Base-by-base conservation (phyloP, 352 stramenopile genomes). In the Phytopythium aichiense region DNA sequence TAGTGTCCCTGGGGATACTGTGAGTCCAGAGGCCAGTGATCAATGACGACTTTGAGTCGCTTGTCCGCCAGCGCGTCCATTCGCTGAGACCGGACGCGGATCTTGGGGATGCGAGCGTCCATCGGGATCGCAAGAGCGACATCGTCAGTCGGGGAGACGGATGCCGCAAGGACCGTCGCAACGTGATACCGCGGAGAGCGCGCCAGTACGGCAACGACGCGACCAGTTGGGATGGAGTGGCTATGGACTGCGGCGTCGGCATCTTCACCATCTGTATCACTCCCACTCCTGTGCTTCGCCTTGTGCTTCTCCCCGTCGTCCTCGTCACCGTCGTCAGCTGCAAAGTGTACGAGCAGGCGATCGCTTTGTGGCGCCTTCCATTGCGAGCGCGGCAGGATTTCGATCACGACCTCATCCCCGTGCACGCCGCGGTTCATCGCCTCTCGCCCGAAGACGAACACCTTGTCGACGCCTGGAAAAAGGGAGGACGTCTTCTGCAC, bases 361-460 rank as follows among this genome's bases (percentile, higher is more conserved):
- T 89, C 79, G 60, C 77, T 92, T 58, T 83, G 71, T 1, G 77
- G 88, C 28, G 56, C 67, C 18, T 86, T 67, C 93, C 93, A 98
- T 35, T 91, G 64, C 11, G 69, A 61, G 31, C 94, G 70, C 0
- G 87, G 74, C 42, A 99, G 74, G 38, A 99, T 68, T 60, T 98
- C 76, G 23, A 99, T 85, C 4, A 90, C 94, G 15, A 99, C 97
- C 13, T 97, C 71, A 78, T 99, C 98, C 30, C 97, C 97, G 69
- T 99, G 97, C 2, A 99, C 79, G 5, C 96, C 97, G 55, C 98
- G 89, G 77, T 99, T 99, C 65, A 98, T 94, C 61, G 95, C 77
- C 54, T 87, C 75, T 28, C 81, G 79, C 30, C 83, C 85, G 60
- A 79, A 87, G 0, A 93, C 67, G 71, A 91, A 91, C 20, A 95